phyloP scores from a whole-genome alignment of 148 eudicot species.

The Oxyria digyna region DNA sequence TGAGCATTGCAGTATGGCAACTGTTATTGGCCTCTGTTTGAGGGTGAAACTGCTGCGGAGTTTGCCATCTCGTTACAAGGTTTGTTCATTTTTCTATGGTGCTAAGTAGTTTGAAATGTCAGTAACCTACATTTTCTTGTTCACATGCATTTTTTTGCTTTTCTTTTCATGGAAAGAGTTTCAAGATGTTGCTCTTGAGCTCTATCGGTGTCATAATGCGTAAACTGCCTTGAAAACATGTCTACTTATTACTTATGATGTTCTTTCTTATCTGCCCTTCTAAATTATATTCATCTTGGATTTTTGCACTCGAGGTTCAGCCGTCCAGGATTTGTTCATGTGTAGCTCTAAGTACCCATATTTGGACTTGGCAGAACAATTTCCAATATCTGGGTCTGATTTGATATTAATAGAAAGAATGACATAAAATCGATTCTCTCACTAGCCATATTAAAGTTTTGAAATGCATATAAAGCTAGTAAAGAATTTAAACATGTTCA shows the following conservation, averaged over 20 bases:
- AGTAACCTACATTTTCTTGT: neutral
- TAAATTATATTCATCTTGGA: too few species aligned
- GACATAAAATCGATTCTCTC: neutral
- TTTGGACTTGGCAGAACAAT: neutral
- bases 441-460: neutral
- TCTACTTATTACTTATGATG: neutral
- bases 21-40: constrained; percentile 88
- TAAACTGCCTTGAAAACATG: neutral
- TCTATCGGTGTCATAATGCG: too few species aligned
- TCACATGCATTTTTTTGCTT: neutral
- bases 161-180: neutral
- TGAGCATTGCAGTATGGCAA: constrained; percentile 97
- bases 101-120: neutral
- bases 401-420: neutral
- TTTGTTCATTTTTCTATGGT: constrained; percentile 8
- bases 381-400: neutral
- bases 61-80: constrained; percentile 83
- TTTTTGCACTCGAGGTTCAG: too few species aligned
- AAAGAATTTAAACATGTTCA: too few species aligned
- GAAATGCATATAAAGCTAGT: neutral
- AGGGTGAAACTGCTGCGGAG: constrained; percentile 89
- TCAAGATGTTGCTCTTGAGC: neutral
- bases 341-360: too few species aligned
- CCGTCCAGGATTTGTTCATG: too few species aligned
- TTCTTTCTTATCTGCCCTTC: too few species aligned